phyloP scores from a whole-genome alignment of 257 asterid species.

The Solanum tarapatanum region DNA sequence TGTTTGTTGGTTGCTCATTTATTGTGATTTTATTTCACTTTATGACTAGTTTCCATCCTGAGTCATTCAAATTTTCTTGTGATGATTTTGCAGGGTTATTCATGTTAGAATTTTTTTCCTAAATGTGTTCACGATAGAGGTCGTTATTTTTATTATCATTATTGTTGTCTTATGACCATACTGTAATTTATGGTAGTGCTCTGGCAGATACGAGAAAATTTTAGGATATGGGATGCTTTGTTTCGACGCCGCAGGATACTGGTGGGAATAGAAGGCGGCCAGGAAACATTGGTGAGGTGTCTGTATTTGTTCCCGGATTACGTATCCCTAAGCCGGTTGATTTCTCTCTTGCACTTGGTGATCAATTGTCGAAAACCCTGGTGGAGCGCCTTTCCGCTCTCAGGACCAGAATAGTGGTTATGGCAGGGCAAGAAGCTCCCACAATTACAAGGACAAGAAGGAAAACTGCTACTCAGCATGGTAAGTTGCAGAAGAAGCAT shows the following conservation, averaged over 20 bases:
- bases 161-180: not conserved
- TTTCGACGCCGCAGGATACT: constrained; percentile 58
- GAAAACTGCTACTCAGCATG: constrained; percentile 80
- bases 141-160: not conserved
- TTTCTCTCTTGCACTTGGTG: constrained; percentile 58
- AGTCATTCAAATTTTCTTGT: constrained; percentile 21
- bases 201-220: constrained; percentile 14
- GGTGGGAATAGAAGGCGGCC: constrained; percentile 85
- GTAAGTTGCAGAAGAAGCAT: constrained; percentile 25
- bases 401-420: constrained; percentile 83
- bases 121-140: not conserved
- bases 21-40: constrained; percentile 18
- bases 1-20: constrained; percentile 55
- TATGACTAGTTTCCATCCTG: constrained; percentile 14
- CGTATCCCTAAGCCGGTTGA: constrained; percentile 81
- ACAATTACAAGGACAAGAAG: constrained; percentile 86
- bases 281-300: constrained; percentile 77
- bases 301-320: constrained; percentile 85
- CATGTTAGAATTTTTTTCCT: not conserved
- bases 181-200: constrained; percentile 8
- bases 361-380: constrained; percentile 42
- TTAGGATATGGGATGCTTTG: constrained; percentile 78
- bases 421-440: constrained; percentile 96
- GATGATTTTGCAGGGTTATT: constrained; percentile 7
- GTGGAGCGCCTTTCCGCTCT: constrained; percentile 88